Conservation (phyloP, 805 yeast species). For the Candida tammaniensis region DNA sequence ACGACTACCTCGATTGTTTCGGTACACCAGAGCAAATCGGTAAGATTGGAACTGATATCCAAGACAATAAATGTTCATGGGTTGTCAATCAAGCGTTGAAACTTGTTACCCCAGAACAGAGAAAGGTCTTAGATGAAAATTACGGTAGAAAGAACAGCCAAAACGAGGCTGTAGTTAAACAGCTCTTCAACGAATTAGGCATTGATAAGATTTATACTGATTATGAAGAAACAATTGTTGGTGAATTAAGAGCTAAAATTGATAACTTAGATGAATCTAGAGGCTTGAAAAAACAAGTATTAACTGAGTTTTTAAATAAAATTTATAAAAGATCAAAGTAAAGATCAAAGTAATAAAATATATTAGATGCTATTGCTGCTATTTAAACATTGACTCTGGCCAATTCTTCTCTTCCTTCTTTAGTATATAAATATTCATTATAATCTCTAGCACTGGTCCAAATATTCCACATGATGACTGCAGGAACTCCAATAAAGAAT, state of each 20-base stretch:
- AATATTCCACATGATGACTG: constrained; percentile 74
- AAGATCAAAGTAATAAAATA: background rate
- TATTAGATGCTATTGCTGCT: background rate
- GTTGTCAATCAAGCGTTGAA: constrained; percentile 88
- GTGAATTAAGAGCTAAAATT: constrained; percentile 61
- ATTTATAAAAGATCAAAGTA: constrained; percentile 93
- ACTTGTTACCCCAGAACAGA: constrained; percentile 75
- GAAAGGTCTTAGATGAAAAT: constrained; percentile 76
- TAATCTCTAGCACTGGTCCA: constrained; percentile 87
- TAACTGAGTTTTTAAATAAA: constrained; percentile 80
- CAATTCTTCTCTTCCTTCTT: constrained; percentile 95
- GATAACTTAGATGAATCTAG: constrained; percentile 79
- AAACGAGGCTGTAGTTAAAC: constrained; percentile 68
- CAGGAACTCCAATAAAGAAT: constrained; percentile 76
- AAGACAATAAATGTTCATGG: constrained; percentile 99
- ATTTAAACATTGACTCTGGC: constrained; percentile 54
- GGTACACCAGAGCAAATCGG: constrained; percentile 98
- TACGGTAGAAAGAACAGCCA: constrained; percentile 79
- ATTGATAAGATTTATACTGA: constrained; percentile 68
- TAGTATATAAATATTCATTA: constrained; percentile 92
- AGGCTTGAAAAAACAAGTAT: constrained; percentile 90
- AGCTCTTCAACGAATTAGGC: constrained; percentile 69
- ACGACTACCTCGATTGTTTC: constrained; percentile 93
- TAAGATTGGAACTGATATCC: constrained; percentile 97
- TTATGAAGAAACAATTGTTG: constrained; percentile 79